A percentile compares a stretch with the other conserved stretches of the same genome.
Evolutionary conservation across 176 grass and related monocot species (phyloP).

Genomic region (Guadua angustifolia): DNA sequence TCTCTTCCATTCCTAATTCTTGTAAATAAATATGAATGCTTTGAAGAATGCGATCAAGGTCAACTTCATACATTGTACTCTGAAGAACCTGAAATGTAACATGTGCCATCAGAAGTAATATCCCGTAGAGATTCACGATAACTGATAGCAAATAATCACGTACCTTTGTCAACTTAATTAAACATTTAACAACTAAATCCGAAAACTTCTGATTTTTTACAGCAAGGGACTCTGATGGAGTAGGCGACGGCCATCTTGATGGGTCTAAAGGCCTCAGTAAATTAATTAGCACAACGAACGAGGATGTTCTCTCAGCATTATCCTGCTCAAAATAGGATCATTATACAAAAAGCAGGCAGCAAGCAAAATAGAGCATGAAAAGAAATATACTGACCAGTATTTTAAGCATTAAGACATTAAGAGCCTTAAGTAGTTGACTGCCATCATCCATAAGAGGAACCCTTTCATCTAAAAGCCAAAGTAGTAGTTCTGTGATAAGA

Average conservation of each 20-base stretch:
- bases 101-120: slow-evolving; percentile 21
- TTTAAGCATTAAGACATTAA: slow-evolving; percentile 99
- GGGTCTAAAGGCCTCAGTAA: slow-evolving; percentile 89
- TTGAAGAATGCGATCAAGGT: slow-evolving; percentile 96
- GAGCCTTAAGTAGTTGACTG: slow-evolving; percentile 92
- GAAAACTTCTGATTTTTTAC: slow-evolving; percentile 97
- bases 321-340: slow-evolving; percentile 63
- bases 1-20: slow-evolving; percentile 99
- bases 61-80: slow-evolving; percentile 92
- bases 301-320: slow-evolving; percentile 96
- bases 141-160: slow-evolving; percentile 7
- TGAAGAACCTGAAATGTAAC: slow-evolving; percentile 80
- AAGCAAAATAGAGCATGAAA: slow-evolving; percentile 15
- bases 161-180: slow-evolving; percentile 99
- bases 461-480: slow-evolving; percentile 99
- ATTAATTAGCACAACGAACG: slow-evolving; percentile 90
- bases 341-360: slow-evolving; percentile 39
- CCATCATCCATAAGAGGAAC: slow-evolving; percentile 99
- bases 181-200: slow-evolving; percentile 97
- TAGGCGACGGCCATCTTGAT: slow-evolving; percentile 83
- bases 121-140: background rate
- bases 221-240: slow-evolving; percentile 62
- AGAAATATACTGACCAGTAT: slow-evolving; percentile 69
- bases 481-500: slow-evolving; percentile 95
- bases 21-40: slow-evolving; percentile 98